These are phyloP conservation scores for Leccinum aurantiacum DNA, from an alignment of 768 basidiomycete species.

Conservation along the genomic window DNA sequence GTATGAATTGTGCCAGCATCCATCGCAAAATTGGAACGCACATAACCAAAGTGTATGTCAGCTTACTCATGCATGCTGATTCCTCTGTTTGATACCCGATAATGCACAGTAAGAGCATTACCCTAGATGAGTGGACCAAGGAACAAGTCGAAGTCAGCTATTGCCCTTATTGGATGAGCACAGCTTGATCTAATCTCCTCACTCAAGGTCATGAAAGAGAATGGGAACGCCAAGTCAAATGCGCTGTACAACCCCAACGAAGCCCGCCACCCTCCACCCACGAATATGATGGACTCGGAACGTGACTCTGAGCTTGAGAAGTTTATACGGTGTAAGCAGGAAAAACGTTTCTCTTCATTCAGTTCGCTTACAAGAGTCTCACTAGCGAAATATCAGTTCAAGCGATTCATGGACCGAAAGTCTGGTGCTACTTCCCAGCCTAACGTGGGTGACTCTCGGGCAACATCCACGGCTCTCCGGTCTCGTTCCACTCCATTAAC, in stretches of 20 bases:
- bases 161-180: conserved; percentile 7
- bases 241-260: conserved; percentile 82
- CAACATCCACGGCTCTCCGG: conserved; percentile 28
- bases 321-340: conserved; percentile 74
- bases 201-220: conserved; percentile 68
- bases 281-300: conserved; percentile 73
- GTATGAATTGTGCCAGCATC: conserved; percentile 84
- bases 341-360: background rate
- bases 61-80: background rate
- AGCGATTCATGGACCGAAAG: conserved; percentile 56
- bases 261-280: conserved; percentile 74
- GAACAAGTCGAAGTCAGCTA: conserved; percentile 80
- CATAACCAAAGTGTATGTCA: conserved; percentile 83
- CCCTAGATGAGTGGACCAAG: conserved; percentile 83
- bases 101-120: conserved; percentile 75
- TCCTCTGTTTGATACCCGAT: conserved; percentile 7
- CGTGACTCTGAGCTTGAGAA: conserved; percentile 89
- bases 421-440: conserved; percentile 35
- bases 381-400: conserved; percentile 81
- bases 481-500: conserved; percentile 18
- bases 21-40: conserved; percentile 96
- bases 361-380: background rate
- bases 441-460: conserved; percentile 42
- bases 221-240: conserved; percentile 84
- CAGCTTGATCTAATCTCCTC: conserved; percentile 14